Conservation (phyloP, 192 early-diverging fungal genomes). For the Globomyces pollinis-pini region DNA sequence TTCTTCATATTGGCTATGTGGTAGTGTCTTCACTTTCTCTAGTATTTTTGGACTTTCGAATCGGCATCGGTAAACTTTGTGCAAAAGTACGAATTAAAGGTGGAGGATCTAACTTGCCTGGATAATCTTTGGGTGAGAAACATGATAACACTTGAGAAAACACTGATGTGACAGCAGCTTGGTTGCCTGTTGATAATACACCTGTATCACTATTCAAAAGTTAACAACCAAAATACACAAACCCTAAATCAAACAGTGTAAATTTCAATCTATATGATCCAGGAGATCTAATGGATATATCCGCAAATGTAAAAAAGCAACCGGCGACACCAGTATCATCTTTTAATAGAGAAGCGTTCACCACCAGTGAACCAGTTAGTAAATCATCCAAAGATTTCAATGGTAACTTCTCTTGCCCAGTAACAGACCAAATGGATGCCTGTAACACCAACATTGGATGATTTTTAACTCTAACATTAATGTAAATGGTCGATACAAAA, state of each 20-base stretch:
- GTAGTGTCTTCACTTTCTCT: no score
- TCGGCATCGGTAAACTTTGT: slow-evolving; percentile 1
- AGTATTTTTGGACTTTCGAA: slow-evolving; percentile 3
- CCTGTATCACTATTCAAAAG: not conserved
- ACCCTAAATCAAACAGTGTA: not conserved
- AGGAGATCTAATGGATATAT: not conserved
- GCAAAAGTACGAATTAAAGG: not conserved
- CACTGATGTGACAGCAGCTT: not conserved
- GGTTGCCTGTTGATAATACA: not conserved
- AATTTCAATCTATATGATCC: not conserved
- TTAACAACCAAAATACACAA: no score
- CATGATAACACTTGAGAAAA: not conserved
- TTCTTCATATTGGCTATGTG: no score
- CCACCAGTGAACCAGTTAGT: not conserved
- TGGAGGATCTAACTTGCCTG: not conserved
- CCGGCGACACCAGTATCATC: not conserved
- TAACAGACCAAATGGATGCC: slow-evolving; percentile 1
- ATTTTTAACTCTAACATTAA: not conserved
- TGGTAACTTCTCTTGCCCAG: not conserved
- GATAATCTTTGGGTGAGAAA: slow-evolving; percentile 4
- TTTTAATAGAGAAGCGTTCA: not conserved
- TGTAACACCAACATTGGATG: slow-evolving; percentile 3
- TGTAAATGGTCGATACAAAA: not conserved
- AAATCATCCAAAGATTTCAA: not conserved
- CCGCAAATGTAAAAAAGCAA: slow-evolving; percentile 3